Base-by-base conservation (phyloP, 2,329 filamentous ascomycete species). In the Cordyceps cateniannulata region DNA sequence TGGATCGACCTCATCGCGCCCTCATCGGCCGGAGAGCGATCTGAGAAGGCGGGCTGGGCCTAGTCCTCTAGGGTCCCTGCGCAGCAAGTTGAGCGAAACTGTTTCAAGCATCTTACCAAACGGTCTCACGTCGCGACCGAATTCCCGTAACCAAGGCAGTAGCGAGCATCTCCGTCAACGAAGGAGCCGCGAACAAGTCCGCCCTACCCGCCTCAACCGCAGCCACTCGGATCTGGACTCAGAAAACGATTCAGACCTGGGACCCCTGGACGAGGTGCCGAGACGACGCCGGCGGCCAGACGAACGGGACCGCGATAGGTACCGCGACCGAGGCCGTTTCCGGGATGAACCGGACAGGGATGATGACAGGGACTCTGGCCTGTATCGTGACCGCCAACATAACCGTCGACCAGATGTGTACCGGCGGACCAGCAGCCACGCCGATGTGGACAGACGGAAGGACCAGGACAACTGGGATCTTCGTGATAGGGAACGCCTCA, bases 391-490 rank as follows among this genome's bases (percentile, higher is more conserved):
- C 8, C 69, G 69, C 35, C 66, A 62, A 27, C 74, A 77, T 63
- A 66, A 74, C 14, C 68, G 73, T 32, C 72, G 77, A n/a, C 73
- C 77, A 1, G 77, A 77, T 1, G 66, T 71, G 16, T 70, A 75
- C 29, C 72, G 78, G 51, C 71, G 80, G 49, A 78, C 79, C 3
- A 81, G 79, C 69, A 81, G 79, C 65, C 79, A 81, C 62, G 77
- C 78, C 25, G 79, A 82, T 62, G 70, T 76, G 38, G 79, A 81
- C 62, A 72, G 79, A 24, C 70, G 74, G 49, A 70, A 75, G 12
- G 73, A 75, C 20, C 67, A 70, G 58, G 66, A 66, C 7, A 66
- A 70, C 7, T 72, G 72, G 65, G 75, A 77, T 40, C 53, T 66
- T 18, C 69, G 72, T 49, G 66, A 69, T 18, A 66, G 70, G 42